phyloP scores from a whole-genome alignment of 2,329 filamentous ascomycete species.

The Phoma herbarum region DNA sequence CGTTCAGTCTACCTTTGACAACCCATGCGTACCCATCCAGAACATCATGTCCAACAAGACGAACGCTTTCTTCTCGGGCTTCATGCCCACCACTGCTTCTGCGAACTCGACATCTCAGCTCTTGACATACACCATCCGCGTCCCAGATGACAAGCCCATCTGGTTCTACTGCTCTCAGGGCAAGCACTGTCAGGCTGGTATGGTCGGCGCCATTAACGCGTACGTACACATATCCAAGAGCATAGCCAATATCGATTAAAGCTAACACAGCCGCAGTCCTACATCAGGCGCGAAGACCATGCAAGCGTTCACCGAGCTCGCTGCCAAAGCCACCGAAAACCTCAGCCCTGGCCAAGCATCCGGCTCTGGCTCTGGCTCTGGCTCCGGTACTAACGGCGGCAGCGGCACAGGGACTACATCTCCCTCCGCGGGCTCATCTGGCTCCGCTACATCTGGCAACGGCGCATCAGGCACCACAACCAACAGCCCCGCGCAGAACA shows the following conservation, averaged over 20 bases:
- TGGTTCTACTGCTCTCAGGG: slow-evolving; percentile 83
- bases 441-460: slow-evolving; percentile 19
- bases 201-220: slow-evolving; percentile 82
- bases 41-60: slow-evolving; percentile 56
- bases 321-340: slow-evolving; percentile 52
- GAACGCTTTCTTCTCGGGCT: slow-evolving; percentile 70
- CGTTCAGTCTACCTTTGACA: slow-evolving; percentile 77
- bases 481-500: slow-evolving; percentile 35
- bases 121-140: slow-evolving; percentile 74
- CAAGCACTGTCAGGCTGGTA: slow-evolving; percentile 77
- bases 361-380: slow-evolving; percentile 33
- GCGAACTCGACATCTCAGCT: slow-evolving; percentile 49
- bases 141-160: slow-evolving; percentile 74
- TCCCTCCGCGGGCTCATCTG: slow-evolving; percentile 23
- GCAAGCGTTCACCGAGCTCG: slow-evolving; percentile 46
- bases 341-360: slow-evolving; percentile 52
- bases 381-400: slow-evolving; percentile 22
- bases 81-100: slow-evolving; percentile 64
- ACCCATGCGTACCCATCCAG: slow-evolving; percentile 71
- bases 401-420: slow-evolving; percentile 17
- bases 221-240: slow-evolving; percentile 53
- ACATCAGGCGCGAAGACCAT: slow-evolving; percentile 50
- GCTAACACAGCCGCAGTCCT: slow-evolving; percentile 39
- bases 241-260: background rate
- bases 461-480: slow-evolving; percentile 22